Base-by-base conservation (phyloP, 23 red algal genomes). In the Gracilaria vermiculophylla region DNA sequence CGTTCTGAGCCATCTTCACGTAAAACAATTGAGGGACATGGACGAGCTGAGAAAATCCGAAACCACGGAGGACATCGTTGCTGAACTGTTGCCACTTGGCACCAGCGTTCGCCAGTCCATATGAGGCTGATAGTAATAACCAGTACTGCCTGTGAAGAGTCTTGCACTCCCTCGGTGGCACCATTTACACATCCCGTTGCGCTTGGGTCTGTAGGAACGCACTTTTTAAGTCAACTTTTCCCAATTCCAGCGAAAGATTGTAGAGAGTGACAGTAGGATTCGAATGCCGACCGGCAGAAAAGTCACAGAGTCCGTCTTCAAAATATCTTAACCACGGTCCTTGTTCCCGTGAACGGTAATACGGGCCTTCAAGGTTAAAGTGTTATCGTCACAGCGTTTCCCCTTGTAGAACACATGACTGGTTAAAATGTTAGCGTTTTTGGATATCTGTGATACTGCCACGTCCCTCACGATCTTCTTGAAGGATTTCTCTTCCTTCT, bases 11-110 rank as follows among this genome's bases (percentile, higher is more conserved):
- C 73, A 44, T 32, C 37, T 66, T n/a, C 20, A 3, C 5, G 24
- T 90, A 90, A 31, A 90, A 90, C 0, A 90, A 42, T 42, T 90
- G 73, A 3, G 86, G 72, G 3, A 90, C 86, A 54, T 80, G 29
- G 1, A 80, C 25, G 2, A 69, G 11, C 58, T 70, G 86, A 2
- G 43, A 8, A 25, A 90, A 55, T 14, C 86, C 86, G 36, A 90
- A 54, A 43, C 31, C 32, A 4, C 24, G 39, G 10, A 90, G 39
- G 6, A 62, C 25, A 3, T 16, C 23, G 35, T 79, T 74, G 35
- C 19, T 70, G 13, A 57, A 37, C 19, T 53, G 12, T 53, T 90
- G 72, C 72, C 72, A 90, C 48, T 90, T 79, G 5, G 86, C 86
- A 44, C 56, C 44, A 2, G 58, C 70, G 69, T 90, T 90, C 2